Evolutionary conservation across 2,329 filamentous ascomycete species (phyloP), one percentile per base, ranked within the genome.

Genomic region (Fusarium sp.): DNA sequence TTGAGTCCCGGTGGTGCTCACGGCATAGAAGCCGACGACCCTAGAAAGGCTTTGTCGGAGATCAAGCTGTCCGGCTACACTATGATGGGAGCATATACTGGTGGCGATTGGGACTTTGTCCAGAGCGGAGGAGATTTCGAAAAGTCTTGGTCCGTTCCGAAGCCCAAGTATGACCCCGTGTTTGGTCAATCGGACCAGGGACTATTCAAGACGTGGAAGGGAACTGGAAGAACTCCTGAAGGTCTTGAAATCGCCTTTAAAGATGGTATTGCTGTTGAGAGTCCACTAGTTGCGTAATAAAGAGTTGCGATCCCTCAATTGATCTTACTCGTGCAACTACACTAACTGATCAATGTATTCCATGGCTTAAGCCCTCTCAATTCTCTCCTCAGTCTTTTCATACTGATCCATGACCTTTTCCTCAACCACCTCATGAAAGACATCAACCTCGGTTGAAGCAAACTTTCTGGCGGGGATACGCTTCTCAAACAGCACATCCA

Each of bases 401-500:
- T 89, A 90, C 34, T 83, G 83, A 54, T 85, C 80, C 80, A 90
- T 81, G 7, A 88, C 81, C 31, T 83, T 83, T 22, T 82, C 83
- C 62, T 87, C 84, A n/a, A 90, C 81, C 7, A 82, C 80, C 77
- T 88, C 87, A 54, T 84, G 84, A 69, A 90, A 90, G 10, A 89
- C 89, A 66, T 91, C 85, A 10, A 90, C 88, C 67, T 88, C 78
- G 2, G 89, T 89, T 22, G 80, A 79, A 9, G 90, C 88, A 80
- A 96, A 97, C 77, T 94, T 92, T 77, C 94, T 87, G 8, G 94
- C 93, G 73, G 88, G 88, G 29, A 96, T 85, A 1, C 88, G 85
- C 69, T 89, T 88, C 84, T 97, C 93, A 78, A 98, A 98, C 58
- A 98, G 86, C 58, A 97, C 78, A 81, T 98, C 94, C 64, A 98